Conservation (phyloP, 768 basidiomycete species). For the Boletus barrowsii region DNA sequence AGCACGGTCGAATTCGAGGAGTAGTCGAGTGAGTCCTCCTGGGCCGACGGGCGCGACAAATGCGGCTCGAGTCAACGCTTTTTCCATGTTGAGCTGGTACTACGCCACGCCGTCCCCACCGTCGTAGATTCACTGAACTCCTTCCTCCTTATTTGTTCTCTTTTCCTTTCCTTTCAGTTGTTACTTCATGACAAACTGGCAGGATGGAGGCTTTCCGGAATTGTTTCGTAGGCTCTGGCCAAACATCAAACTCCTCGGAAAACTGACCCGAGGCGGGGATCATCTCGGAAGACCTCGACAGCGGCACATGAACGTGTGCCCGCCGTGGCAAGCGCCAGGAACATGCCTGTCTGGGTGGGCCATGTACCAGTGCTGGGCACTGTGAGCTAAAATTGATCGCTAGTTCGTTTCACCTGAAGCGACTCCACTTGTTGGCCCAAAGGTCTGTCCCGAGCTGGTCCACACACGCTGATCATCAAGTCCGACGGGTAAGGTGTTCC, state of each 20-base stretch:
- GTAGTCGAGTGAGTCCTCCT: slow-evolving; percentile 1
- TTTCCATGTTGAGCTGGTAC: not conserved
- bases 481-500: slow-evolving; percentile 11
- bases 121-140: not conserved
- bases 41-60: slow-evolving; percentile 3
- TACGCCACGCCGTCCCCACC: not conserved
- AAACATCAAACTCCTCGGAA: slow-evolving; percentile 19
- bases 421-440: not conserved
- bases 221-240: not conserved
- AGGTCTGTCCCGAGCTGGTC: not conserved
- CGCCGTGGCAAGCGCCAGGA: not conserved
- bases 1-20: slow-evolving; percentile 5
- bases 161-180: not conserved
- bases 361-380: not conserved
- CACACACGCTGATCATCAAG: not conserved
- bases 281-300: slow-evolving; percentile 1
- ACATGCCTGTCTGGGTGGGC: not conserved
- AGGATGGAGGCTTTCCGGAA: not conserved
- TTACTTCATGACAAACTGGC: not conserved
- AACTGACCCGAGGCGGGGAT: slow-evolving; percentile 1
- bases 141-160: not conserved
- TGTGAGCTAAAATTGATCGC: not conserved
- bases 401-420: not conserved
- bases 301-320: not conserved
- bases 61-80: no score